Percentiles rank a stretch among this genome's conserved stretches.
These are phyloP conservation scores for Hypseocharis bilobata DNA, from an alignment of 441 rosid genomes.

Conservation along the genomic window DNA sequence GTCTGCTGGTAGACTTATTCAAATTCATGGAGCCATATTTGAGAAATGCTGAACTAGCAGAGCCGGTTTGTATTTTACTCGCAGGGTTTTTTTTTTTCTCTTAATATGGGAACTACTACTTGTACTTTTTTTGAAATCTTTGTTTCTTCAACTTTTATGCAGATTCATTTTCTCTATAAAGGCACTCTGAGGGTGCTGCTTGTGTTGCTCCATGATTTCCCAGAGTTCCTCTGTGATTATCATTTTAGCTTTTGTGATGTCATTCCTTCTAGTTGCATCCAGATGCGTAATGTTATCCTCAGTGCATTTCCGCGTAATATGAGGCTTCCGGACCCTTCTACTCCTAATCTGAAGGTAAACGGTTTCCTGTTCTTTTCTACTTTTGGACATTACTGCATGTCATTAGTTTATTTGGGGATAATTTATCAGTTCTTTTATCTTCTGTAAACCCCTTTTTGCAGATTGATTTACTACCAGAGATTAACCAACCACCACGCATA, in stretches of 20 bases:
- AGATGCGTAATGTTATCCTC: conserved; percentile 29
- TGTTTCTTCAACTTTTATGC: conserved; percentile 1
- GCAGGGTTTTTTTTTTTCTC: background rate
- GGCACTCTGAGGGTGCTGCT: conserved; percentile 27
- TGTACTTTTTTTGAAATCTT: background rate
- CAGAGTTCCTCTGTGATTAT: conserved; percentile 27
- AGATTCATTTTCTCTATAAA: conserved; percentile 26
- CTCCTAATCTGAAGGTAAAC: conserved; percentile 27
- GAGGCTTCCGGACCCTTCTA: conserved; percentile 28
- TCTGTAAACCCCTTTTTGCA: conserved; percentile 6
- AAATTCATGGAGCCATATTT: conserved; percentile 28
- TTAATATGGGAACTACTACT: background rate
- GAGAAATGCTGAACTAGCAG: conserved; percentile 27
- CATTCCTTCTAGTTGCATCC: conserved; percentile 27
- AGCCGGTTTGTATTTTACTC: conserved; percentile 17
- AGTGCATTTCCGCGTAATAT: conserved; percentile 27
- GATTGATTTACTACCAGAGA: conserved; percentile 26
- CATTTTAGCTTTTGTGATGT: conserved; percentile 30
- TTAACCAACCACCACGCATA: conserved; percentile 18
- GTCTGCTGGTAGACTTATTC: conserved; percentile 24
- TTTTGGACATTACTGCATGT: background rate
- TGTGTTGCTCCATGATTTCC: conserved; percentile 27
- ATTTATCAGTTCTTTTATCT: background rate
- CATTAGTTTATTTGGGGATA: background rate
- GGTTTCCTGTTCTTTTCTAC: background rate